phyloP scores from a whole-genome alignment of 2,329 filamentous ascomycete genomes.

The Pseudopyricularia cyperi region DNA sequence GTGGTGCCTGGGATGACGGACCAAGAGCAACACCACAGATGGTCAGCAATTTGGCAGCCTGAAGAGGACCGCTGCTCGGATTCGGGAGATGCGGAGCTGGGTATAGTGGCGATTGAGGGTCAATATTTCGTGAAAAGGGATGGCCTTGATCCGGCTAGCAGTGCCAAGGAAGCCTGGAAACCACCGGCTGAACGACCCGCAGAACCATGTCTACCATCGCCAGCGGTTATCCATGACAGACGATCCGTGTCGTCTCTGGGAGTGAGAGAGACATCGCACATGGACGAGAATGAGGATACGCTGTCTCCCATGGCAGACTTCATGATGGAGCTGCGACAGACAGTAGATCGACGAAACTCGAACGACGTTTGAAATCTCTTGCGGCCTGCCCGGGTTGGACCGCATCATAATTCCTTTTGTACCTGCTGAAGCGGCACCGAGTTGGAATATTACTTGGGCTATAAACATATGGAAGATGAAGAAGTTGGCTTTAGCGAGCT shows the following conservation, averaged over 20 bases:
- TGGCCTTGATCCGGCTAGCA: background rate
- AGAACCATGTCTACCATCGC: background rate
- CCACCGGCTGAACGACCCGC: background rate
- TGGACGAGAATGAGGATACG: background rate
- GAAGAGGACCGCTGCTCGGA: too few relatives aligned
- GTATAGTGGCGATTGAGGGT: background rate
- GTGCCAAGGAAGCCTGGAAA: background rate
- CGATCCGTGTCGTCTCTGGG: background rate
- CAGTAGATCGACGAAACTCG: background rate
- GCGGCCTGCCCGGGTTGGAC: background rate
- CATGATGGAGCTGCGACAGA: background rate
- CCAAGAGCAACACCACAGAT: background rate
- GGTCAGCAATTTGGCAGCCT: too few relatives aligned
- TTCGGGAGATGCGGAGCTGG: background rate
- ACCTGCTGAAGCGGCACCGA: too few relatives aligned
- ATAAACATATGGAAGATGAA: too few relatives aligned
- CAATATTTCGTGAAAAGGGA: background rate
- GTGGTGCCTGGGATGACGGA: background rate
- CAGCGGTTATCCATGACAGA: background rate
- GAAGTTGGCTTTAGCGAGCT: too few relatives aligned
- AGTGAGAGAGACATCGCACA: background rate
- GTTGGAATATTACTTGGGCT: too few relatives aligned
- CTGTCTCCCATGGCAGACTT: background rate
- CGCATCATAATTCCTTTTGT: too few relatives aligned
- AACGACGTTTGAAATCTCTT: background rate